Evolutionary conservation across 306 rosid species (phyloP).

Genomic region (Cucumis melo): DNA sequence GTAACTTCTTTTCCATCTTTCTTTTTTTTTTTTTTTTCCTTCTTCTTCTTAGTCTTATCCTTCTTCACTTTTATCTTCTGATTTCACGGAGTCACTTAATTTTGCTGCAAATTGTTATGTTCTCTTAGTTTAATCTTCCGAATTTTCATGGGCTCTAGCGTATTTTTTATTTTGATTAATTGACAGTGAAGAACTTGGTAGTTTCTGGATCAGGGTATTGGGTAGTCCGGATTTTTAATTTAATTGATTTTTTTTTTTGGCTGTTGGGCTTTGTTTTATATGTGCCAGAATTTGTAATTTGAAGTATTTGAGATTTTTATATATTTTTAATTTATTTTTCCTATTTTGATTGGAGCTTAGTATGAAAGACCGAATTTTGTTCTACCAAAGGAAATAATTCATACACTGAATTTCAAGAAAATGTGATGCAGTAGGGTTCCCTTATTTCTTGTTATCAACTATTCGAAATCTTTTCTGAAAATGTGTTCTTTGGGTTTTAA

Average conservation of each 20-base stretch:
- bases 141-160: neutral
- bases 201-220: neutral
- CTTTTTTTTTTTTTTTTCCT: neutral
- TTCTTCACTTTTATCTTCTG: neutral
- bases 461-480: too few species aligned
- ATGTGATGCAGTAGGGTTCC: neutral
- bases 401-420: neutral
- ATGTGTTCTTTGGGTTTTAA: neutral
- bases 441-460: neutral
- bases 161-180: neutral
- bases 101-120: neutral
- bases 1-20: conserved; percentile 21
- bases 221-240: neutral
- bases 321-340: neutral
- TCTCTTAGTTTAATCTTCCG: neutral
- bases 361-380: neutral
- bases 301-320: neutral
- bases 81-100: neutral
- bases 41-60: neutral
- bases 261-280: neutral
- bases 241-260: neutral
- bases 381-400: neutral
- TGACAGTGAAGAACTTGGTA: neutral
- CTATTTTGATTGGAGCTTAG: neutral
- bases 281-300: neutral